A percentile compares a stretch with the other conserved stretches of the same genome.
Conservation (phyloP, 1,284 basidiomycete species). For the Trametes polyzona region DNA sequence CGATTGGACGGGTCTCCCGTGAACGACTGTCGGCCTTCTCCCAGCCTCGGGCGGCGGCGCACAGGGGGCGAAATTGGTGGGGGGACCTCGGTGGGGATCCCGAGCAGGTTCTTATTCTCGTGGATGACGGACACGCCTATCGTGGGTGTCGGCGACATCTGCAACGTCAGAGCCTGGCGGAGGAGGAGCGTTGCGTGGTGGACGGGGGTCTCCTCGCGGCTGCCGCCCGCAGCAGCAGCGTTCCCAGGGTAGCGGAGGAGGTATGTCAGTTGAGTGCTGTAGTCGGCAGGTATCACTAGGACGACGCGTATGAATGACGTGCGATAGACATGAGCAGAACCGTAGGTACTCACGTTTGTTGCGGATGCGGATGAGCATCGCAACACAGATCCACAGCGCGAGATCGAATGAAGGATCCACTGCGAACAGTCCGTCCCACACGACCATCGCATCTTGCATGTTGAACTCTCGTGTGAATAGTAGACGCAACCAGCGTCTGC, state of each 20-base stretch:
- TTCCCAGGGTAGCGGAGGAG: slow-evolving; percentile 83
- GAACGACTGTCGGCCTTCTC: slow-evolving; percentile 35
- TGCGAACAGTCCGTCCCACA: slow-evolving; percentile 94
- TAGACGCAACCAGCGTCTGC: slow-evolving; percentile 84
- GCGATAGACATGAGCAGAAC: neutral
- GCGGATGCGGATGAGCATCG: slow-evolving; percentile 91
- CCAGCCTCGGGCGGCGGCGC: slow-evolving; percentile 39
- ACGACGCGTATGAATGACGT: neutral
- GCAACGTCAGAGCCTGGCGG: slow-evolving; percentile 80
- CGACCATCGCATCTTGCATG: slow-evolving; percentile 71
- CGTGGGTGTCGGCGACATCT: slow-evolving; percentile 72
- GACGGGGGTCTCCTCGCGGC: slow-evolving; percentile 32
- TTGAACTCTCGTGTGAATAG: slow-evolving; percentile 89
- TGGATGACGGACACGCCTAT: slow-evolving; percentile 76
- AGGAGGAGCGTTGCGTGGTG: slow-evolving; percentile 74
- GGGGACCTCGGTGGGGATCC: slow-evolving; percentile 69
- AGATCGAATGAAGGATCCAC: slow-evolving; percentile 75
- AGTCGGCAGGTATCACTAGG: slow-evolving; percentile 83
- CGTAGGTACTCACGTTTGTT: slow-evolving; percentile 66
- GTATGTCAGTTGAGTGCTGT: slow-evolving; percentile 80
- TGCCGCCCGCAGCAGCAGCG: slow-evolving; percentile 33
- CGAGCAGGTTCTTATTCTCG: slow-evolving; percentile 80
- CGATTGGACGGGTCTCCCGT: slow-evolving; percentile 18
- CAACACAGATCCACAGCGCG: slow-evolving; percentile 84
- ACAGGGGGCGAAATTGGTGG: slow-evolving; percentile 48